These are phyloP conservation scores for Sicyos baderoa DNA, from an alignment of 306 rosid genomes.

Conservation along the genomic window DNA sequence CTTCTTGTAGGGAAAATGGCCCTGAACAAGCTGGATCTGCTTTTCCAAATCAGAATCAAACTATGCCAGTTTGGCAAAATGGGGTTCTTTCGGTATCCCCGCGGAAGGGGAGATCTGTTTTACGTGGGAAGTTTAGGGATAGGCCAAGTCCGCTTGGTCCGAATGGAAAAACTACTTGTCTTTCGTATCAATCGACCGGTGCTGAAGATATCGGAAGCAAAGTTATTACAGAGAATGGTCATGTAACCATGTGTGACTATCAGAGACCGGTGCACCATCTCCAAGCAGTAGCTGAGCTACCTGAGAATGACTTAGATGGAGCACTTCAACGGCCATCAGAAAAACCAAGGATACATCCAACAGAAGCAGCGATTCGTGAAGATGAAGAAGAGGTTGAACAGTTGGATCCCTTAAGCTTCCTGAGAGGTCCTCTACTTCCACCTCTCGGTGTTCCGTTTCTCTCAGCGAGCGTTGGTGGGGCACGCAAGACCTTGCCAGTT, in stretches of 20 bases:
- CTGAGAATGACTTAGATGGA: constrained; percentile 51
- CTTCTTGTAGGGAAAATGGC: constrained; percentile 72
- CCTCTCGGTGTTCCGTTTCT: constrained; percentile 90
- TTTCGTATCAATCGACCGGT: constrained; percentile 42
- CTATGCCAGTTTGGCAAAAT: constrained; percentile 61
- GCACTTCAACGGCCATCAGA: constrained; percentile 41
- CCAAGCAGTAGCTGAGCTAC: constrained; percentile 71
- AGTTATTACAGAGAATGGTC: constrained; percentile 63
- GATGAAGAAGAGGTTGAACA: constrained; percentile 64
- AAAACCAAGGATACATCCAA: constrained; percentile 46
- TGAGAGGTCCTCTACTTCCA: constrained; percentile 62
- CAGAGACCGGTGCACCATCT: constrained; percentile 78
- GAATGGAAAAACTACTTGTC: constrained; percentile 67
- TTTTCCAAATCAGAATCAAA: constrained; percentile 53
- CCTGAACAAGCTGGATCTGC: constrained; percentile 47
- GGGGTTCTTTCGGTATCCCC: constrained; percentile 73
- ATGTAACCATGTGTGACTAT: constrained; percentile 57
- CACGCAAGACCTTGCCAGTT: constrained; percentile 63
- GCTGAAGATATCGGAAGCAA: constrained; percentile 54
- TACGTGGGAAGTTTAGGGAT: constrained; percentile 76
- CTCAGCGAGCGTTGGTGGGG: constrained; percentile 86
- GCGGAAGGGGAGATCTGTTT: constrained; percentile 53
- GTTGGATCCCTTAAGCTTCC: constrained; percentile 37
- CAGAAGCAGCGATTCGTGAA: constrained; percentile 40
- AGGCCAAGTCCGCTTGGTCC: constrained; percentile 97